Conservation (phyloP, 169 alveolate species). For the Eimeria zaria region DNA sequence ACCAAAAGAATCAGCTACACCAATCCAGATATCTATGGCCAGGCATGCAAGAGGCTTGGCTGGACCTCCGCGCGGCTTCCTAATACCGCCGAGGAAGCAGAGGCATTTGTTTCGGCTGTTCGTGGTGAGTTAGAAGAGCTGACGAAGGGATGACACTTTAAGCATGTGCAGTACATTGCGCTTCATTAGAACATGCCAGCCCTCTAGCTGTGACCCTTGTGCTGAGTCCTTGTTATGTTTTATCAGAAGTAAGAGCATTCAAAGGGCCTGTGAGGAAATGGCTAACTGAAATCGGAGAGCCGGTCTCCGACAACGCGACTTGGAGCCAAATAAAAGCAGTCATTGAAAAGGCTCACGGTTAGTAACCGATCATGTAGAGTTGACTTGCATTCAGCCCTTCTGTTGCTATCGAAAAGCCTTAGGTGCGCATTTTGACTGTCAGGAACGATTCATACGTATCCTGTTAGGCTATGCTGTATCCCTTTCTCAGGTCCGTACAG, state of each 20-base stretch:
- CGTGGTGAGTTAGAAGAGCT: constrained; percentile 46
- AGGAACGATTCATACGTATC: background rate
- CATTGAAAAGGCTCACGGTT: constrained; percentile 63
- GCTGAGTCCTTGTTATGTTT: background rate
- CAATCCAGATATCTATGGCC: constrained; percentile 26
- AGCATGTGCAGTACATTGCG: background rate
- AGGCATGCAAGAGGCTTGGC: constrained; percentile 59
- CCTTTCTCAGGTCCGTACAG: constrained; percentile 52
- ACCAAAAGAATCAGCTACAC: constrained; percentile 21
- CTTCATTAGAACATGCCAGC: background rate
- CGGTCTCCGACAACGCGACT: background rate
- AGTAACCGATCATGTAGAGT: background rate
- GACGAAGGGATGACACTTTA: background rate
- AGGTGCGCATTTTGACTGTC: background rate
- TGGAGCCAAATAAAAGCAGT: constrained; percentile 34
- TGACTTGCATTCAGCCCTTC: background rate
- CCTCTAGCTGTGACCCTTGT: background rate
- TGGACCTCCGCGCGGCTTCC: constrained; percentile 50
- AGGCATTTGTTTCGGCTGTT: constrained; percentile 27
- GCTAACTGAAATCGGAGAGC: constrained; percentile 17
- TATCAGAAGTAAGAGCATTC: constrained; percentile 61
- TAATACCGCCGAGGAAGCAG: constrained; percentile 43
- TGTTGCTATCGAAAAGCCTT: background rate
- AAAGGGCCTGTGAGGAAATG: constrained; percentile 52
- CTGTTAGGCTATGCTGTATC: background rate